Evolutionary conservation across 495 filamentous ascomycete species (phyloP).

Genomic region (Clohesyomyces aquaticus): DNA sequence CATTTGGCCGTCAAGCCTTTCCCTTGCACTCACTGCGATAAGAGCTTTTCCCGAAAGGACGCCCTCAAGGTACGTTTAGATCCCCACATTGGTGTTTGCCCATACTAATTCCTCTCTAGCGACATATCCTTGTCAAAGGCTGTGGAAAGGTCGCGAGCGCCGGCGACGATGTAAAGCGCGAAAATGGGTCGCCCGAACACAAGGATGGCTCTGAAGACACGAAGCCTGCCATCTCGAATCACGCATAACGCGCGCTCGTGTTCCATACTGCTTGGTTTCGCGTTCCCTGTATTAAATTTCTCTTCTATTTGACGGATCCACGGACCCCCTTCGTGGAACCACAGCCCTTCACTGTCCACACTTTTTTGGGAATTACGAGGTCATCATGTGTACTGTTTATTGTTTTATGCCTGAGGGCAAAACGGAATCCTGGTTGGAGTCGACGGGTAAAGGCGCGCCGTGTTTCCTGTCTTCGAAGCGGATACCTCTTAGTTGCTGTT

Average conservation of each 20-base stretch:
- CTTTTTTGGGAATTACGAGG: slow-evolving; percentile 18
- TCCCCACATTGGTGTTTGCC: slow-evolving; percentile 21
- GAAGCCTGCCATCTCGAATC: slow-evolving; percentile 41
- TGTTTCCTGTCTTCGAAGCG: slow-evolving; percentile 34
- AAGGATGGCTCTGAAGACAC: slow-evolving; percentile 37
- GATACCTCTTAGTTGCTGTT: slow-evolving; percentile 38
- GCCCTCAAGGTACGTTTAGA: slow-evolving; percentile 79
- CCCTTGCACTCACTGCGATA: slow-evolving; percentile 88
- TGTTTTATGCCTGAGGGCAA: background rate
- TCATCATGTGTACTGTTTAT: slow-evolving; percentile 20
- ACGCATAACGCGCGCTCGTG: slow-evolving; percentile 20
- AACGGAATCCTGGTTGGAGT: slow-evolving; percentile 17
- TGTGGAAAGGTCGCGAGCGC: slow-evolving; percentile 64
- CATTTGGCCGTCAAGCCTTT: slow-evolving; percentile 95
- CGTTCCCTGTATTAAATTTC: slow-evolving; percentile 38
- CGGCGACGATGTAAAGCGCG: slow-evolving; percentile 45
- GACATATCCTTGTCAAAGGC: slow-evolving; percentile 92
- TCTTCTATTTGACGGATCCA: slow-evolving; percentile 8
- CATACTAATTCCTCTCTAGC: slow-evolving; percentile 56
- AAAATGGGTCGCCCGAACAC: slow-evolving; percentile 45
- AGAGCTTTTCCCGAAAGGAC: slow-evolving; percentile 96
- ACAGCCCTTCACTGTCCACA: slow-evolving; percentile 24
- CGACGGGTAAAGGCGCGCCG: slow-evolving; percentile 18
- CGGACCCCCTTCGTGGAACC: slow-evolving; percentile 10
- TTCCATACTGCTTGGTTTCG: slow-evolving; percentile 29